These are phyloP conservation scores for Cadophora sp. DNA, from an alignment of 2,329 filamentous ascomycete species.

Conservation along the genomic window DNA sequence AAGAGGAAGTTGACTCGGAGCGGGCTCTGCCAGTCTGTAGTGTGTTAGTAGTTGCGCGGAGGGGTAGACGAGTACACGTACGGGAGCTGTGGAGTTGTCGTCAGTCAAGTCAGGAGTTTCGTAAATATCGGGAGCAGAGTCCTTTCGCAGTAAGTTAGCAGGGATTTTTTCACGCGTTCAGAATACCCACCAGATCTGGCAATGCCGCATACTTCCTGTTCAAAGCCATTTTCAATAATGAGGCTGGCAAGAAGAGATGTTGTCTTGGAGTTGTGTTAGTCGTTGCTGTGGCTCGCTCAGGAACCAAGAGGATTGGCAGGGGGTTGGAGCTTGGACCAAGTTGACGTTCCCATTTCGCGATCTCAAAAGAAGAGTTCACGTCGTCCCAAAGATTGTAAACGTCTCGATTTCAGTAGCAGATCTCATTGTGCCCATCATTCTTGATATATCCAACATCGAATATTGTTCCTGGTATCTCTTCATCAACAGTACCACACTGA, in stretches of 20 bases:
- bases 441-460: neutral
- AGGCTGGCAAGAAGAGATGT: neutral
- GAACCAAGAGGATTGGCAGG: constrained; percentile 13
- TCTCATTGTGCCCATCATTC: neutral
- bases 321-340: constrained; percentile 31
- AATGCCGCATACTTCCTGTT: constrained; percentile 84
- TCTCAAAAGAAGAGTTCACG: neutral
- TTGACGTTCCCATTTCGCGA: neutral
- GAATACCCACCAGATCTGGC: constrained; percentile 71
- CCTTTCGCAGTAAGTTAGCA: constrained; percentile 57
- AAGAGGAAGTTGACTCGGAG: constrained; percentile 60
- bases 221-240: constrained; percentile 65
- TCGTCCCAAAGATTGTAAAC: neutral
- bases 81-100: constrained; percentile 84
- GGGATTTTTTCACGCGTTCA: neutral
- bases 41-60: constrained; percentile 17
- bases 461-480: neutral
- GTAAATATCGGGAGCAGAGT: constrained; percentile 93
- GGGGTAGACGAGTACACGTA: constrained; percentile 51
- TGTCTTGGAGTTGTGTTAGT: neutral
- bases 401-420: neutral
- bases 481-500: neutral
- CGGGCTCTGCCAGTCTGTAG: constrained; percentile 52
- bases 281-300: neutral
- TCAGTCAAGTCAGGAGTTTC: constrained; percentile 94